Evolutionary conservation across 2,329 filamentous ascomycete genomes (phyloP).

Genomic region (Triangularia verruculosa): DNA sequence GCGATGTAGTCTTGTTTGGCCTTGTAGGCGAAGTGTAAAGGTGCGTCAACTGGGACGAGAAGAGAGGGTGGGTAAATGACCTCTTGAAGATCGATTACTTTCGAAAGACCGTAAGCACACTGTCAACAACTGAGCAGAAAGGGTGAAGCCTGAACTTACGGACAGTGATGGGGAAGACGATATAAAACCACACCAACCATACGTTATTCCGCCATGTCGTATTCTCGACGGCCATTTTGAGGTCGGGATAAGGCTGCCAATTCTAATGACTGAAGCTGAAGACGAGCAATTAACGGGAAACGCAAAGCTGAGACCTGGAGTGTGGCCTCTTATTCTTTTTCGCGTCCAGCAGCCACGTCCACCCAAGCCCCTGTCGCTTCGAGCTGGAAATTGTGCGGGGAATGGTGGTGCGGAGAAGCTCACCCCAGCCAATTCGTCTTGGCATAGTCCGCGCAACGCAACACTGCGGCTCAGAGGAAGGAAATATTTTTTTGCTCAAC

Average conservation of each 20-base stretch:
- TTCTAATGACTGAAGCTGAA: background rate
- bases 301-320: background rate
- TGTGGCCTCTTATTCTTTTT: background rate
- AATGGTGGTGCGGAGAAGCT: background rate
- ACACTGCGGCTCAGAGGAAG: background rate
- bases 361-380: background rate
- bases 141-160: constrained; percentile 26
- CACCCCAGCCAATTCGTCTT: background rate
- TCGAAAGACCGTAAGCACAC: constrained; percentile 1
- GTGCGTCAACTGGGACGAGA: constrained; percentile 40
- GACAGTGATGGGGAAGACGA: constrained; percentile 33
- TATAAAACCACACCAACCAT: constrained; percentile 35
- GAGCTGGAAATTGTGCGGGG: background rate
- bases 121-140: background rate
- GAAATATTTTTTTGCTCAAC: background rate
- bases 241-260: background rate
- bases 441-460: background rate
- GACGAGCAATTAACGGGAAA: background rate
- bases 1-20: constrained; percentile 47
- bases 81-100: constrained; percentile 53
- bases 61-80: constrained; percentile 52
- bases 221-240: constrained; percentile 23
- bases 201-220: constrained; percentile 27
- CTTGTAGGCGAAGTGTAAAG: constrained; percentile 46
- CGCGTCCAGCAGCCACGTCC: background rate